These are phyloP conservation scores for Serendipita indica DNA, from an alignment of 768 basidiomycete species.

Conservation along the genomic window DNA sequence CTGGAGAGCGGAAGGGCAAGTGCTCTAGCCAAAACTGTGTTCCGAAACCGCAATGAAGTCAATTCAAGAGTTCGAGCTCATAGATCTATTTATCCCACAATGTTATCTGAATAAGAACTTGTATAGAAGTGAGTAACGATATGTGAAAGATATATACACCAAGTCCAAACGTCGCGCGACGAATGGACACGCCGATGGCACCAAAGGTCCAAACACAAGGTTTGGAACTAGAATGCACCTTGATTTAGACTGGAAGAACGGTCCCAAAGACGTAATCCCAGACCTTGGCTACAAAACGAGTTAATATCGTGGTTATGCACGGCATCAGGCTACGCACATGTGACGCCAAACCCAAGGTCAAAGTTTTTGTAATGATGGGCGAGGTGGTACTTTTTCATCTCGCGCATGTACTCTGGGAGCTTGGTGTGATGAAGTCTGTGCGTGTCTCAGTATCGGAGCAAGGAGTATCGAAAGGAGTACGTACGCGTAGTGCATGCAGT, in stretches of 20 bases:
- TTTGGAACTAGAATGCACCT: too few relatives aligned
- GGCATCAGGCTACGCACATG: conserved; percentile 37
- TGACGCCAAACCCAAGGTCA: conserved; percentile 93
- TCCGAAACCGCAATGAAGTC: too few relatives aligned
- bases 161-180: too few relatives aligned
- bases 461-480: conserved; percentile 20
- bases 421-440: conserved; percentile 62
- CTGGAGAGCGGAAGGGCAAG: too few relatives aligned
- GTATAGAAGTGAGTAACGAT: too few relatives aligned
- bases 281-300: conserved; percentile 49
- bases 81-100: too few relatives aligned
- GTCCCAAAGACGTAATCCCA: conserved; percentile 94
- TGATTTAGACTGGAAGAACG: conserved; percentile 41
- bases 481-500: conserved; percentile 85
- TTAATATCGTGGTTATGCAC: conserved; percentile 9
- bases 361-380: conserved; percentile 98
- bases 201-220: too few relatives aligned
- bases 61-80: too few relatives aligned
- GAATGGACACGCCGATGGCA: too few relatives aligned
- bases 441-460: not conserved
- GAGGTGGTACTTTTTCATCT: conserved; percentile 95
- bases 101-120: too few relatives aligned
- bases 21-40: too few relatives aligned
- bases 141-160: too few relatives aligned
- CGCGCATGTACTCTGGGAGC: conserved; percentile 70